These are phyloP conservation scores for Aphanomyces invadans DNA, from an alignment of 352 stramenopile species.

Conservation along the genomic window DNA sequence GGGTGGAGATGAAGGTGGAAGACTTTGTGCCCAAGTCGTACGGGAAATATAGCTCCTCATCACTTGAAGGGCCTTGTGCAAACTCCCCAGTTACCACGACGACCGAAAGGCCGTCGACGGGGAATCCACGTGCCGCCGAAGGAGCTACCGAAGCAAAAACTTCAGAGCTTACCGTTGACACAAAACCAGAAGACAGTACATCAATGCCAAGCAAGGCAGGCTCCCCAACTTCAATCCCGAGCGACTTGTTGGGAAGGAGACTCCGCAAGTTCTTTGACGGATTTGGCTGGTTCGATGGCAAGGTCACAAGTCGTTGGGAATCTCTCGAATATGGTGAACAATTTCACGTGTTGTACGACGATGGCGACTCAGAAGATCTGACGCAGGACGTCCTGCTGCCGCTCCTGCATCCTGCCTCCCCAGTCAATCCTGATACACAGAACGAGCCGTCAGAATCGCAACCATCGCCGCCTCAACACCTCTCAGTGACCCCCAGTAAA, in stretches of 20 bases:
- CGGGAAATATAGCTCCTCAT: not conserved
- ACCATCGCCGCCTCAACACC: not conserved
- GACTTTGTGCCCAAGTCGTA: conserved; percentile 2
- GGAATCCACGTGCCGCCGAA: too few species aligned
- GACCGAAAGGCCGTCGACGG: not conserved
- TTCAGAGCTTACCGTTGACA: too few species aligned
- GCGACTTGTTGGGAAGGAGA: conserved; percentile 12
- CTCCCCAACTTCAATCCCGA: not conserved
- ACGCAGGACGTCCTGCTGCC: not conserved
- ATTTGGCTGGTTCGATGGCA: conserved; percentile 21
- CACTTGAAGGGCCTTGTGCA: not conserved
- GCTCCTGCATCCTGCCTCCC: conserved; percentile 3
- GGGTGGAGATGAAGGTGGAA: conserved; percentile 9
- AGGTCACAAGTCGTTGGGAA: conserved; percentile 12
- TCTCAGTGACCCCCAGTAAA: too few species aligned
- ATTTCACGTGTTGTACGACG: conserved; percentile 14
- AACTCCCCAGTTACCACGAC: not conserved
- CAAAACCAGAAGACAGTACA: too few species aligned
- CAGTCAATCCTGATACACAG: not conserved
- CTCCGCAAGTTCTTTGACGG: conserved; percentile 21
- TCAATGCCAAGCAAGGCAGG: too few species aligned
- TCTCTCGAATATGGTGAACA: conserved; percentile 21
- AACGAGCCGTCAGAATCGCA: not conserved
- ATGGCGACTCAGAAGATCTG: conserved; percentile 22
- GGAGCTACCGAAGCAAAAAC: too few species aligned